Percentiles rank a stretch among this genome's conserved stretches.
Conservation (phyloP, 768 basidiomycete species). For the Mycena vulgaris region DNA sequence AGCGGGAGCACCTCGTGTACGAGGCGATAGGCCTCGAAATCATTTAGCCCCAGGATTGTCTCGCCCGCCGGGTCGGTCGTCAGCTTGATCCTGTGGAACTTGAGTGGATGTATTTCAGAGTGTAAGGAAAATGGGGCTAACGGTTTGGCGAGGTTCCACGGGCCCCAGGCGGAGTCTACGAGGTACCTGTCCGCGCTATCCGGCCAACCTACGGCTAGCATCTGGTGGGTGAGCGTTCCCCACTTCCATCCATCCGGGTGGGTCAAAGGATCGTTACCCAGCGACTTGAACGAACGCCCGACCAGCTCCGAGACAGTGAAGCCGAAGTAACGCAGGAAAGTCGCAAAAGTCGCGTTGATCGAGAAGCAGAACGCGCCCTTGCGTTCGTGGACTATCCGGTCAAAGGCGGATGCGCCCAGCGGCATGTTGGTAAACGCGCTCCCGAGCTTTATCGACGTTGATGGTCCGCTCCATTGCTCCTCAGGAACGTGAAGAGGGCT, state of each 20-base stretch:
- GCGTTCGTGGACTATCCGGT: constrained; percentile 33
- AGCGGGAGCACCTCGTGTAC: constrained; percentile 31
- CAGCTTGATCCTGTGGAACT: constrained; percentile 33
- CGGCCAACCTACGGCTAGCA: constrained; percentile 32
- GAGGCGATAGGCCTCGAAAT: constrained; percentile 35
- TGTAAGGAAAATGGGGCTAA: no score
- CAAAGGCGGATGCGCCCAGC: constrained; percentile 25
- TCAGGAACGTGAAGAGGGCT: constrained; percentile 37
- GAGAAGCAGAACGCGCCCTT: constrained; percentile 40
- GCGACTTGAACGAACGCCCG: constrained; percentile 32
- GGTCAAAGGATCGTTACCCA: constrained; percentile 33
- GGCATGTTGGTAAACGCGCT: constrained; percentile 38
- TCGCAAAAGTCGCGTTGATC: constrained; percentile 33
- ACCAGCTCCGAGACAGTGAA: constrained; percentile 34
- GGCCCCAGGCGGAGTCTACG: constrained; percentile 35
- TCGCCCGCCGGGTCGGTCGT: constrained; percentile 31
- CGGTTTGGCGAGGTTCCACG: constrained; percentile 34
- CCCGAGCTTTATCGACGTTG: constrained; percentile 29
- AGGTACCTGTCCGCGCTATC: constrained; percentile 30
- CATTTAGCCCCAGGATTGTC: constrained; percentile 34
- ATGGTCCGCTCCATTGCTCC: constrained; percentile 34
- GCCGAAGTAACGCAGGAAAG: constrained; percentile 31
- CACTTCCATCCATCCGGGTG: constrained; percentile 38
- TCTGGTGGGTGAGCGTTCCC: constrained; percentile 37
- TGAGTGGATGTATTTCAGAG: no score